Base-by-base conservation (phyloP, 345 rosid genomes). In the Trapa bicornis region DNA sequence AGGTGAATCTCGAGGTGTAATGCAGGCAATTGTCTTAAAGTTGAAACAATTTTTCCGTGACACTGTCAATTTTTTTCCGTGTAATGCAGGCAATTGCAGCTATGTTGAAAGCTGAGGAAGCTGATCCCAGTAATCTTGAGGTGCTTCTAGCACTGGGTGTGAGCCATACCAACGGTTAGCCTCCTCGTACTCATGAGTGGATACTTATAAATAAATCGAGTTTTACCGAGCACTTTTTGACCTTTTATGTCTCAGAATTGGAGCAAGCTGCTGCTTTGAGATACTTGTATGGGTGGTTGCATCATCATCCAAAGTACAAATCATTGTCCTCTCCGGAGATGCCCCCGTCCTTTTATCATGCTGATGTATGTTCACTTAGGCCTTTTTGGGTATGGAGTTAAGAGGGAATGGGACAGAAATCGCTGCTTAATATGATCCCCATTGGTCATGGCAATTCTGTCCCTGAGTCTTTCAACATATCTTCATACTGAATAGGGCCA, bases 101-200 rank as follows among this genome's bases (percentile, higher is more conserved):
- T 42, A 95, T 91, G 99, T 87, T 87, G 96, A 92, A 96, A 56
- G 97, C 99, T 38, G 96, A 91, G 64, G 93, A 87, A 76, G 97
- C 99, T 61, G 92, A 89, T 81, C 96, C 97, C 60, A 72, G 88
- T 72, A 95, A 95, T 80, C 86, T 95, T 16, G 99, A 91, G 81
- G 99, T 95, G 71, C 97, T 95, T 80, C 97, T 95, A 77, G 89
- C 99, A 7, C 96, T 95, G 79, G 97, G 99, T 64, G 97, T 95
- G 74, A 91, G 97, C 76, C 96, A 95, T 82, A 91, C 99, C 70
- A 95, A 95, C 71, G 99, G 99, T 95, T 54, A 82, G 93, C 85
- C 62, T 35, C 48, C 10, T 35, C 33, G 4, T 7, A n/a, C 22
- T 6, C 3, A n/a, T 17, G 47, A 36, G 35, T 53, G 6, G 52